Percentiles rank a stretch among this genome's conserved stretches.
Conservation (phyloP, 192 early-diverging fungal genomes). For the Coemansia sp. region DNA sequence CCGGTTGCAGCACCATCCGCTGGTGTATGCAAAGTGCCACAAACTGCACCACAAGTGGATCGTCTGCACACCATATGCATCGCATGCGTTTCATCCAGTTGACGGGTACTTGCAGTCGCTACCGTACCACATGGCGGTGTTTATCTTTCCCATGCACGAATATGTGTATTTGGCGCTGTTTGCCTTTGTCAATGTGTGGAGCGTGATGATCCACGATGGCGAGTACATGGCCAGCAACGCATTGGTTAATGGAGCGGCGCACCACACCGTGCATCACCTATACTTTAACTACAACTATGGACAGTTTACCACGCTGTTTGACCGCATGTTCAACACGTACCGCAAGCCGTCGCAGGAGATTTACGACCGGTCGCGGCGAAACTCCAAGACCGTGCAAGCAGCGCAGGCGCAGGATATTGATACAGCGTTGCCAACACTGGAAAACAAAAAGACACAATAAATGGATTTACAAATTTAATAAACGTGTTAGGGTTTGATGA, state of each 20-base stretch:
- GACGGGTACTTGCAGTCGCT: slow-evolving; percentile 94
- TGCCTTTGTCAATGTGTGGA: slow-evolving; percentile 91
- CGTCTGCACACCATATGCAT: slow-evolving; percentile 91
- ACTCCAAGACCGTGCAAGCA: slow-evolving; percentile 62
- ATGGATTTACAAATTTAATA: no score
- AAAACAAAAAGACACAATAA: slow-evolving; percentile 25
- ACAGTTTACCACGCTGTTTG: slow-evolving; percentile 98
- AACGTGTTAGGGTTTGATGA: slow-evolving; percentile 7
- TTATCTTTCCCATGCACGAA: slow-evolving; percentile 86
- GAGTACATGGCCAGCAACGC: slow-evolving; percentile 71
- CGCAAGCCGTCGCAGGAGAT: slow-evolving; percentile 68
- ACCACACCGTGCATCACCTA: slow-evolving; percentile 96
- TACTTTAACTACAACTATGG: slow-evolving; percentile 99
- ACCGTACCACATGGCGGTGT: slow-evolving; percentile 93
- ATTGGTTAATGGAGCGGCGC: slow-evolving; percentile 85
- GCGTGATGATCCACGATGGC: slow-evolving; percentile 96
- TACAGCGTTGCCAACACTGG: slow-evolving; percentile 31
- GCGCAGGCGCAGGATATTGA: slow-evolving; percentile 67
- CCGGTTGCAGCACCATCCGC: slow-evolving; percentile 85
- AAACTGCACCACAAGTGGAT: slow-evolving; percentile 88
- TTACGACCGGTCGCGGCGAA: slow-evolving; percentile 60
- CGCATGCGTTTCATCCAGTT: slow-evolving; percentile 92
- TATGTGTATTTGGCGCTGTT: slow-evolving; percentile 87
- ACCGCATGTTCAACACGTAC: slow-evolving; percentile 67
- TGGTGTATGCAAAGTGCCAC: slow-evolving; percentile 86